phyloP scores from a whole-genome alignment of 2,329 filamentous ascomycete species.

The Thermochaetoides dissita region DNA sequence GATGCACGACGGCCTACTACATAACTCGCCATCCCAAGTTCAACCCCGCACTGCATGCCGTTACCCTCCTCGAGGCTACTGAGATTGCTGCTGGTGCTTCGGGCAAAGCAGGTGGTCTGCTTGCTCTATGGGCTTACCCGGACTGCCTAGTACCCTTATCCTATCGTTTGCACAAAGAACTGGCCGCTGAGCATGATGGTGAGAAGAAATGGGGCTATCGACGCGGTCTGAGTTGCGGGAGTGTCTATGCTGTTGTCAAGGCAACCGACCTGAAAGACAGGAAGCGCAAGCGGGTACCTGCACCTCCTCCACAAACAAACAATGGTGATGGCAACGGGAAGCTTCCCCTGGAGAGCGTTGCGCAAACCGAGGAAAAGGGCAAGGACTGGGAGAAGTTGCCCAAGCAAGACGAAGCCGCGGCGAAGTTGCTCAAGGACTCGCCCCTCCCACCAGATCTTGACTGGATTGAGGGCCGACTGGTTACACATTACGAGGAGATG shows the following conservation, averaged over 20 bases:
- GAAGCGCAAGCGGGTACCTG: not conserved
- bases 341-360: constrained; percentile 12
- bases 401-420: constrained; percentile 40
- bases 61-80: constrained; percentile 78
- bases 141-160: constrained; percentile 70
- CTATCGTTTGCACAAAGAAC: constrained; percentile 66
- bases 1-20: constrained; percentile 81
- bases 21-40: constrained; percentile 75
- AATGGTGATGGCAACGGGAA: constrained; percentile 9
- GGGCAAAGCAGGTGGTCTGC: constrained; percentile 82
- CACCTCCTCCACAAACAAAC: not conserved
- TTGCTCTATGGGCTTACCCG: constrained; percentile 88
- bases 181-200: constrained; percentile 74
- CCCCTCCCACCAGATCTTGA: constrained; percentile 65
- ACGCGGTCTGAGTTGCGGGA: constrained; percentile 54
- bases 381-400: constrained; percentile 48
- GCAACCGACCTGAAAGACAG: constrained; percentile 7
- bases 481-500: constrained; percentile 70
- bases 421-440: constrained; percentile 35
- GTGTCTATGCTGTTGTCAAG: constrained; percentile 27
- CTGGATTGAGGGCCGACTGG: constrained; percentile 59
- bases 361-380: constrained; percentile 12
- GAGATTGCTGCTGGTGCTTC: constrained; percentile 82
- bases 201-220: constrained; percentile 76
- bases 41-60: constrained; percentile 57